Percentiles rank a stretch among this genome's conserved stretches.
Evolutionary conservation across 495 filamentous ascomycete genomes (phyloP).

Genomic region (Thozetella sp.): DNA sequence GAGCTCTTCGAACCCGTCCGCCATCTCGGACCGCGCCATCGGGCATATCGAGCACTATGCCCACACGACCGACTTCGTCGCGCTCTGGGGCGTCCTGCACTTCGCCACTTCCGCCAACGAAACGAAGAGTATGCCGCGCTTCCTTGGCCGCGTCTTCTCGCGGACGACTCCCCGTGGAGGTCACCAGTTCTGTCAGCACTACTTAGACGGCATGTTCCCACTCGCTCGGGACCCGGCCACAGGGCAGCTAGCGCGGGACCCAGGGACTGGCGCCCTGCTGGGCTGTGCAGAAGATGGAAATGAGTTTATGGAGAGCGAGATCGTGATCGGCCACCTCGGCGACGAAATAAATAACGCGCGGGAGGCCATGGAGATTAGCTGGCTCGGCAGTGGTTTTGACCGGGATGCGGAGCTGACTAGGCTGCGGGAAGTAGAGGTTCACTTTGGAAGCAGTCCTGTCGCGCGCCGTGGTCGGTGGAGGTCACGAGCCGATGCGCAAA

Average conservation of each 20-base stretch:
- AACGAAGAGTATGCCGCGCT: slow-evolving; percentile 52
- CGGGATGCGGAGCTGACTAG: slow-evolving; percentile 11
- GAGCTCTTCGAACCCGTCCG: slow-evolving; percentile 14
- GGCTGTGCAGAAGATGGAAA: slow-evolving; percentile 34
- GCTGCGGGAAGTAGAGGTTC: slow-evolving; percentile 31
- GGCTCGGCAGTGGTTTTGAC: slow-evolving; percentile 19
- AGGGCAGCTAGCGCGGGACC: slow-evolving; percentile 25
- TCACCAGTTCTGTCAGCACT: slow-evolving; percentile 81
- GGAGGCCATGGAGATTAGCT: slow-evolving; percentile 38
- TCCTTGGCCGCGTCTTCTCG: slow-evolving; percentile 77
- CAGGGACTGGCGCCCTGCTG: slow-evolving; percentile 23
- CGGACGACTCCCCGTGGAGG: slow-evolving; percentile 58
- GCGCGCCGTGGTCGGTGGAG: slow-evolving; percentile 9
- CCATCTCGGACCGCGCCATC: slow-evolving; percentile 50
- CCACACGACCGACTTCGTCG: slow-evolving; percentile 75
- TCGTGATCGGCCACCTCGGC: slow-evolving; percentile 39
- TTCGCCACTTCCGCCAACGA: slow-evolving; percentile 52
- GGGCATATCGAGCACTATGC: slow-evolving; percentile 85
- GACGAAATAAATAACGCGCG: slow-evolving; percentile 33
- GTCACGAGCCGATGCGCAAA: slow-evolving; percentile 3
- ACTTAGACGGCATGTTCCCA: slow-evolving; percentile 79
- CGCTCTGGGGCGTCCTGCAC: slow-evolving; percentile 73
- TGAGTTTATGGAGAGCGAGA: slow-evolving; percentile 59
- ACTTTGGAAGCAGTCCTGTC: slow-evolving; percentile 21
- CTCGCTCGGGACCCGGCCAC: slow-evolving; percentile 29